A percentile compares a stretch with the other conserved stretches of the same genome.
Evolutionary conservation across 208 protist genomes (phyloP).

Genomic region (Lotmaria passim): DNA sequence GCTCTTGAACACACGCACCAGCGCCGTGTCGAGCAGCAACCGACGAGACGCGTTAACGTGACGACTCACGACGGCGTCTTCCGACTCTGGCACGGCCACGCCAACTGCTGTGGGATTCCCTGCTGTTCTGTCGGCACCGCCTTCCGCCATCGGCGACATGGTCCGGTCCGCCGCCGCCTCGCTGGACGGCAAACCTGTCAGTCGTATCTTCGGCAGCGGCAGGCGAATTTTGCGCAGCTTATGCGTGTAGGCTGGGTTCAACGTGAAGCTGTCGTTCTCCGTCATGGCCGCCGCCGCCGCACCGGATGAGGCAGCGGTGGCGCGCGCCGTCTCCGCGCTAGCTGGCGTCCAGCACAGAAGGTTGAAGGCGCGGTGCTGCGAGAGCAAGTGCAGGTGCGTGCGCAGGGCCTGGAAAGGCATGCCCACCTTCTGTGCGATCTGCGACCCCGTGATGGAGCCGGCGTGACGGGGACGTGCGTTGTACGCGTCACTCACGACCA

Average conservation of each 20-base stretch:
- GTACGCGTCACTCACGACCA: conserved; percentile 59
- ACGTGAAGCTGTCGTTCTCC: conserved; percentile 46
- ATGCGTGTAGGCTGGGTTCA: conserved; percentile 64
- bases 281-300: conserved; percentile 19
- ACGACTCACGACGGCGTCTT: conserved; percentile 23
- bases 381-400: conserved; percentile 30
- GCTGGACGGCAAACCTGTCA: conserved; percentile 20
- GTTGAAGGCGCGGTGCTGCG: conserved; percentile 34
- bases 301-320: not conserved
- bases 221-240: conserved; percentile 59
- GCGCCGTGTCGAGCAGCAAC: conserved; percentile 59
- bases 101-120: not conserved
- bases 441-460: conserved; percentile 24
- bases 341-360: conserved; percentile 20
- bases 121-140: not conserved
- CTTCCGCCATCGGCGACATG: not conserved
- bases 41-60: conserved; percentile 44
- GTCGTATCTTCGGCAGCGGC: conserved; percentile 34
- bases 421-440: conserved; percentile 24
- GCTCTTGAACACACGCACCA: conserved; percentile 79
- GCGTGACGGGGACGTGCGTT: conserved; percentile 6
- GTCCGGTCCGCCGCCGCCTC: conserved; percentile 5
- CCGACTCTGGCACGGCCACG: conserved; percentile 8
- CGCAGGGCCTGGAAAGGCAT: conserved; percentile 36
- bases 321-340: not conserved